A percentile compares a stretch with the other conserved stretches of the same genome.
These are phyloP conservation scores for Podosphaera fusca DNA, from an alignment of 2,329 filamentous ascomycete genomes.

Conservation along the genomic window DNA sequence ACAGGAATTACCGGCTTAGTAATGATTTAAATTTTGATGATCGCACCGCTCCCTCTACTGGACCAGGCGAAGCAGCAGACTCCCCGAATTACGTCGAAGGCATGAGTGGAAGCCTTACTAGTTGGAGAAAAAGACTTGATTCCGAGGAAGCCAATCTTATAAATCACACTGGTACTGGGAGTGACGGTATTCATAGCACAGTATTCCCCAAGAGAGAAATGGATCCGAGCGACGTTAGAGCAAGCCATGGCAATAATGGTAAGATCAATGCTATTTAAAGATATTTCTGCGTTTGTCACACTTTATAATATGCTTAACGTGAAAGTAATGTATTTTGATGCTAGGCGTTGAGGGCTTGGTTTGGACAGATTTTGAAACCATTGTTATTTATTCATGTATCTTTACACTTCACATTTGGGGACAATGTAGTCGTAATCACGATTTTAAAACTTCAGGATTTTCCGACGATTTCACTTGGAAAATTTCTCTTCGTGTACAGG, in stretches of 20 bases:
- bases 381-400: too few relatives aligned
- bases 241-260: background rate
- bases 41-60: slow-evolving; percentile 11
- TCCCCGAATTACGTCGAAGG: slow-evolving; percentile 24
- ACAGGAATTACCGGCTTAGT: slow-evolving; percentile 81
- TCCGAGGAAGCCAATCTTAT: slow-evolving; percentile 16
- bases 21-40: slow-evolving; percentile 59
- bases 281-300: too few relatives aligned
- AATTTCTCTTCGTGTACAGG: too few relatives aligned
- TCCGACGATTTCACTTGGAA: too few relatives aligned
- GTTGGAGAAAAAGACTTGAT: slow-evolving; percentile 62
- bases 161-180: slow-evolving; percentile 9
- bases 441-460: too few relatives aligned
- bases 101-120: slow-evolving; percentile 49
- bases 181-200: slow-evolving; percentile 3
- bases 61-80: slow-evolving; percentile 13
- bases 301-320: too few relatives aligned
- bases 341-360: too few relatives aligned
- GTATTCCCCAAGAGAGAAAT: slow-evolving; percentile 8
- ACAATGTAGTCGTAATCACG: too few relatives aligned
- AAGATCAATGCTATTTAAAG: slow-evolving; percentile 1
- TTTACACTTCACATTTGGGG: too few relatives aligned
- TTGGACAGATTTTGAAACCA: too few relatives aligned
- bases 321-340: too few relatives aligned
- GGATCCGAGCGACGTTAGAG: slow-evolving; percentile 9